Conservation (phyloP, 768 basidiomycete species). For the Tubosaeta sp. region DNA sequence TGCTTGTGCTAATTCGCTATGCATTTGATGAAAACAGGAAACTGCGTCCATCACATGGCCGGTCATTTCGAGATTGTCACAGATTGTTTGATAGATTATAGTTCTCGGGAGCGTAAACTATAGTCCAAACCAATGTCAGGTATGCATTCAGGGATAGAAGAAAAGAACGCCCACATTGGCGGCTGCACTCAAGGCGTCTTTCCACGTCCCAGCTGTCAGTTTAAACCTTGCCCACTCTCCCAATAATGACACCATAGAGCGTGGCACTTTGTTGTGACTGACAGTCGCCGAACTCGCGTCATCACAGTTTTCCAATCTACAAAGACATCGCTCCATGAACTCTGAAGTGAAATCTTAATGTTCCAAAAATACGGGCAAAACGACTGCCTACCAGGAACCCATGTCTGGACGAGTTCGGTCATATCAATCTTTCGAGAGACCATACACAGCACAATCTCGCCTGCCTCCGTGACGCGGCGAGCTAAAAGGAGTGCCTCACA, state of each 20-base stretch:
- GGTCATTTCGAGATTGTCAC: not conserved
- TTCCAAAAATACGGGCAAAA: not conserved
- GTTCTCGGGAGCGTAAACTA: not conserved
- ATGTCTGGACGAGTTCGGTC: not conserved
- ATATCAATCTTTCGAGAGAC: not conserved
- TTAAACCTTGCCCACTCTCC: slow-evolving; percentile 3
- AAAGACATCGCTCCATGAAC: not conserved
- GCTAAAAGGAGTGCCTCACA: not conserved
- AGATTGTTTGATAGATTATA: not conserved
- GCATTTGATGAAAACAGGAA: not conserved
- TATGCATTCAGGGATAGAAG: not conserved
- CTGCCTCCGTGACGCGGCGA: not conserved
- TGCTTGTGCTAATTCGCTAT: not conserved
- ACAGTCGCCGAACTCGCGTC: not conserved
- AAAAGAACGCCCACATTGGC: not conserved
- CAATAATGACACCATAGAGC: not conserved
- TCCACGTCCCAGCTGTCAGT: slow-evolving; percentile 1
- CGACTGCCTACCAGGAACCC: not conserved
- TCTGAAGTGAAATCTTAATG: not conserved
- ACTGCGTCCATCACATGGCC: not conserved
- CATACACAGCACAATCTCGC: not conserved
- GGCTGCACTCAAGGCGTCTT: not conserved
- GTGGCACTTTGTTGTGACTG: not conserved
- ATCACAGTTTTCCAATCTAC: not conserved
- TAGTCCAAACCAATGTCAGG: not conserved